A percentile compares a stretch with the other conserved stretches of the same genome.
phyloP scores from a whole-genome alignment of 768 basidiomycete genomes.

The Pleurotus ostreatus region DNA sequence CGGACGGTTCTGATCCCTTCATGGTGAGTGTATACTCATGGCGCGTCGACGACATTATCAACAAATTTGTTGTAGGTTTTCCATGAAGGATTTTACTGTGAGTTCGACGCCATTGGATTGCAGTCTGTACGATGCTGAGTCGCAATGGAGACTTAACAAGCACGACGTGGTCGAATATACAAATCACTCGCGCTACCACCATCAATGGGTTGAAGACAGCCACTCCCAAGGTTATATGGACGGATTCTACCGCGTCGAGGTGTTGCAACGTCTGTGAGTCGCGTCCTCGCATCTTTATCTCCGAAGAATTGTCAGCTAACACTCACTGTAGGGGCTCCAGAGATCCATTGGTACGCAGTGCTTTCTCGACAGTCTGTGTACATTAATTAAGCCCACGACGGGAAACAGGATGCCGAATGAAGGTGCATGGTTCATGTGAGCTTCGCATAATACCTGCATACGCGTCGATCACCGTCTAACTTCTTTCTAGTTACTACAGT shows the following conservation, averaged over 20 bases:
- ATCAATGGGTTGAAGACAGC: constrained; percentile 30
- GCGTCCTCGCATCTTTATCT: not conserved
- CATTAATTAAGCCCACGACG: constrained; percentile 8
- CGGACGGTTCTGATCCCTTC: constrained; percentile 25
- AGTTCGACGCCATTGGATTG: not conserved
- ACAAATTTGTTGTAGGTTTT: constrained; percentile 15
- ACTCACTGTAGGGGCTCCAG: constrained; percentile 23
- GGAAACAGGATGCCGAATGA: constrained; percentile 14
- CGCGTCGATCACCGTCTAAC: not conserved
- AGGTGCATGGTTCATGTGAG: constrained; percentile 28
- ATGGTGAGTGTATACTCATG: constrained; percentile 15
- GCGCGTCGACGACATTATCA: not conserved
- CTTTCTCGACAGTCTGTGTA: not conserved
- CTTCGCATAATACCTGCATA: not conserved
- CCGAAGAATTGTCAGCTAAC: not conserved
- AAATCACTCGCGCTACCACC: constrained; percentile 25
- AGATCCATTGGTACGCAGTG: constrained; percentile 23
- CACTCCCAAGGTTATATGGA: constrained; percentile 27
- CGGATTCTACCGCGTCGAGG: constrained; percentile 22
- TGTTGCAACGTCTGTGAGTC: constrained; percentile 26
- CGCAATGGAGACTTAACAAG: constrained; percentile 20
- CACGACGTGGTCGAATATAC: constrained; percentile 27
- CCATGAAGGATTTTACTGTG: constrained; percentile 27
- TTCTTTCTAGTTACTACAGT: constrained; percentile 22
- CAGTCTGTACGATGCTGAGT: no score